phyloP scores from a whole-genome alignment of 768 basidiomycete genomes.

The Phlebiopsis gigantea region DNA sequence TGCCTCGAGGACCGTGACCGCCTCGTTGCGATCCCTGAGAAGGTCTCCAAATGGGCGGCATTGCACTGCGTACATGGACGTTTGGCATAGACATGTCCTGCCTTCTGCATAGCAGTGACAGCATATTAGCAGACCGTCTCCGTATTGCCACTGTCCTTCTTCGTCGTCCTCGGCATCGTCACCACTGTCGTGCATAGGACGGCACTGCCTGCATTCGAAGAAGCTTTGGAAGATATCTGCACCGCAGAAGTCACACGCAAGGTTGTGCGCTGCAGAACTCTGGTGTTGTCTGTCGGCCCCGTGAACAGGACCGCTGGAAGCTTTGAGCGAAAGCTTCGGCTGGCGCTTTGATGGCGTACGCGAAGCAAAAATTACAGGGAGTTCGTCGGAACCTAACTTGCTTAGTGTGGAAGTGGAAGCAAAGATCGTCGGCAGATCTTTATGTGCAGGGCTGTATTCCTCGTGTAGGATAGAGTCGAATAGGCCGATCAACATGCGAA shows the following conservation, averaged over 20 bases:
- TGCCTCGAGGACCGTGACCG: conserved; percentile 23
- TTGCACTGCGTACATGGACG: conserved; percentile 55
- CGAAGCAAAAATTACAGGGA: neutral
- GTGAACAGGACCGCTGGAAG: neutral
- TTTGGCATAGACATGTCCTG: conserved; percentile 57
- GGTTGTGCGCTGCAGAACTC: conserved; percentile 1
- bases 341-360: conserved; percentile 7
- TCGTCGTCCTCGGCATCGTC: conserved; percentile 10
- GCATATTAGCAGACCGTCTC: conserved; percentile 53
- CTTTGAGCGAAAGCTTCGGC: neutral
- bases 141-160: conserved; percentile 13
- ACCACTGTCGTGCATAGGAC: neutral
- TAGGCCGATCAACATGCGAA: conserved; percentile 15
- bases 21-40: conserved; percentile 36
- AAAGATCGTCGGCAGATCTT: conserved; percentile 12
- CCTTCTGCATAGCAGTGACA: conserved; percentile 75
- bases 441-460: conserved; percentile 20
- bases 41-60: conserved; percentile 46
- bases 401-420: conserved; percentile 9
- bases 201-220: conserved; percentile 60
- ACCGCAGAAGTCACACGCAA: conserved; percentile 75
- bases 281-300: neutral
- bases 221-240: conserved; percentile 80
- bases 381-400: neutral
- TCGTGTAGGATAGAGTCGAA: conserved; percentile 21